Percentiles rank a stretch among this genome's conserved stretches.
Evolutionary conservation across 768 basidiomycete genomes (phyloP).

Genomic region (Harrya chromipes): DNA sequence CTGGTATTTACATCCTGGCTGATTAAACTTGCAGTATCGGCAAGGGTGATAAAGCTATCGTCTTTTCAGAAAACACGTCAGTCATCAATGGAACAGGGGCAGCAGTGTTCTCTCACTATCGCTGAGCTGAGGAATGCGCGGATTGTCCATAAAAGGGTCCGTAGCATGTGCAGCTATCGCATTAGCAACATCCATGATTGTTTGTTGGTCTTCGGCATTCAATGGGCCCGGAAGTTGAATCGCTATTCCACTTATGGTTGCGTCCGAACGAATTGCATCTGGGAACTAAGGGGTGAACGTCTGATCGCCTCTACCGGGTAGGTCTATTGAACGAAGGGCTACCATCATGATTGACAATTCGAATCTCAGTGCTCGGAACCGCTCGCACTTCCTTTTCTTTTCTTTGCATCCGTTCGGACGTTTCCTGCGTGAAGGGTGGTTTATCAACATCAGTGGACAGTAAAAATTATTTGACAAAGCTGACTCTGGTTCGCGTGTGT

Average conservation of each 20-base stretch:
- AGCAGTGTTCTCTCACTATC: not conserved
- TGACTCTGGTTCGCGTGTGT: not conserved
- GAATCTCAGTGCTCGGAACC: conserved; percentile 5
- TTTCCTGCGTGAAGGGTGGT: not conserved
- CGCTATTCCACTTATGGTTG: not conserved
- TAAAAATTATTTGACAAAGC: not conserved
- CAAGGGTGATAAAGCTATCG: not conserved
- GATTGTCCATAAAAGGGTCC: not conserved
- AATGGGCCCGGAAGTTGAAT: not conserved
- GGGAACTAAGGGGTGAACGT: not conserved
- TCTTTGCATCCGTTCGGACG: conserved; percentile 8
- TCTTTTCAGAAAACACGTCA: not conserved
- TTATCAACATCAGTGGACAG: not conserved
- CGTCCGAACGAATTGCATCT: not conserved
- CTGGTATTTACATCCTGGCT: not conserved
- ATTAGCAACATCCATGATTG: not conserved
- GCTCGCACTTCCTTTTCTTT: not conserved
- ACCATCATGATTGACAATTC: not conserved
- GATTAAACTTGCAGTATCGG: not conserved
- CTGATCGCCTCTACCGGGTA: not conserved
- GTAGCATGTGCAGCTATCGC: not conserved
- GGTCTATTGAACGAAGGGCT: not conserved
- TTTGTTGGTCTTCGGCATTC: not conserved
- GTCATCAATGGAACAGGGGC: not conserved
- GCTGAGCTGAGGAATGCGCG: not conserved